phyloP scores from a whole-genome alignment of 2,329 filamentous ascomycete genomes.

The Tolypocladium endophyticum region DNA sequence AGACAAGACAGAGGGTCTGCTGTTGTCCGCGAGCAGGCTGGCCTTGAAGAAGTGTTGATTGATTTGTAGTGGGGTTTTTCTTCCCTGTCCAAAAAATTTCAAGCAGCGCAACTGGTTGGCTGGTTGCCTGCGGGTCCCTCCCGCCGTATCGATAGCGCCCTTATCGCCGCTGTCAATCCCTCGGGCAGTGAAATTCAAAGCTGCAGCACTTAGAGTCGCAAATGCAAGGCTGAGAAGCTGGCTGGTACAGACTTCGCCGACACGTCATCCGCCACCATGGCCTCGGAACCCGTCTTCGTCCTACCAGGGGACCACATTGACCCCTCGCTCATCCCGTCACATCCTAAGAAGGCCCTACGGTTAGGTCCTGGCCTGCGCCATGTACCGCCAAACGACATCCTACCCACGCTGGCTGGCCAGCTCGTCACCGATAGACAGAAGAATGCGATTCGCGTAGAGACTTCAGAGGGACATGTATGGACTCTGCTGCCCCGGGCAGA shows the following conservation, averaged over 20 bases:
- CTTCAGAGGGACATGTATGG: constrained; percentile 56
- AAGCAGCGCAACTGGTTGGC: constrained; percentile 1
- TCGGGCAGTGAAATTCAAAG: background rate
- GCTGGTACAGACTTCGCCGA: constrained; percentile 1
- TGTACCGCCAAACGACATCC: constrained; percentile 64
- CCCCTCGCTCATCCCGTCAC: constrained; percentile 52
- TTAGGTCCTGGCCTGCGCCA: constrained; percentile 78
- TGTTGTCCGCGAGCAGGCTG: background rate
- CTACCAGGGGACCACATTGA: constrained; percentile 75
- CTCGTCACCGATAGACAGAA: constrained; percentile 60
- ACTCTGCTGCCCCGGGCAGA: constrained; percentile 11
- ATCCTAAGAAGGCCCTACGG: constrained; percentile 60
- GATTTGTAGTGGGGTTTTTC: constrained; percentile 5
- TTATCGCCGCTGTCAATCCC: background rate
- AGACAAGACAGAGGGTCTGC: constrained; percentile 1
- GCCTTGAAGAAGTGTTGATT: background rate
- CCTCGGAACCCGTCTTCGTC: constrained; percentile 50
- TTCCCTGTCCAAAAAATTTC: constrained; percentile 10
- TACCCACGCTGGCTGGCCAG: constrained; percentile 56
- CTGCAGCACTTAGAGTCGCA: background rate
- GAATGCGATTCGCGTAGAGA: constrained; percentile 70
- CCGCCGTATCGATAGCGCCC: background rate
- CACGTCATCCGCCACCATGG: constrained; percentile 30
- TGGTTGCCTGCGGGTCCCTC: background rate
- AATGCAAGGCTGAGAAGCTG: background rate